A percentile compares a stretch with the other conserved stretches of the same genome.
Evolutionary conservation across 768 basidiomycete genomes (phyloP).

Genomic region (Ramaria rubella): DNA sequence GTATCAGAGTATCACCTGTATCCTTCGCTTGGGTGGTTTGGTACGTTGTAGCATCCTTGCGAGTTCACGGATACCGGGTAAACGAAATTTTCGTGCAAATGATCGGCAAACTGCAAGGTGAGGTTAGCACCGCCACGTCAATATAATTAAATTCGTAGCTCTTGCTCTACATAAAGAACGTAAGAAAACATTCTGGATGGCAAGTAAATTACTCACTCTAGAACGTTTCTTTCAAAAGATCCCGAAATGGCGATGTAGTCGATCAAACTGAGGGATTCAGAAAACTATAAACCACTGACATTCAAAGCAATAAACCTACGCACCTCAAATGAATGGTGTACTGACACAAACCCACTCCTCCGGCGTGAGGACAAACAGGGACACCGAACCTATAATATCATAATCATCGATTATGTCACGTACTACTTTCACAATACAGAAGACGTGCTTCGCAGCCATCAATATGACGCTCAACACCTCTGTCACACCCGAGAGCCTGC

Average conservation of each 20-base stretch:
- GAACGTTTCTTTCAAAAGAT: constrained; percentile 88
- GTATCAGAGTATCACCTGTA: constrained; percentile 45
- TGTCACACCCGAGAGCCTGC: constrained; percentile 87
- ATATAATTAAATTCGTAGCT: neutral
- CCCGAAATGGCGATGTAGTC: constrained; percentile 92
- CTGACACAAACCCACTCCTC: constrained; percentile 90
- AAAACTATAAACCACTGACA: neutral
- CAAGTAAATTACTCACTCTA: constrained; percentile 42
- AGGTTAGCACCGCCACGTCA: neutral
- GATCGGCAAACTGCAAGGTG: constrained; percentile 52
- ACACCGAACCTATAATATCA: constrained; percentile 55
- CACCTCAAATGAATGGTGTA: constrained; percentile 81
- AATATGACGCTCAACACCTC: constrained; percentile 86
- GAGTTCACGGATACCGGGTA: constrained; percentile 84
- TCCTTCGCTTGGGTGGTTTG: constrained; percentile 65
- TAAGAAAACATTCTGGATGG: neutral
- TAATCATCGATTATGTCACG: neutral
- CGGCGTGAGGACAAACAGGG: constrained; percentile 89
- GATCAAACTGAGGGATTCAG: constrained; percentile 51
- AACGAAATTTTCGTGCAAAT: constrained; percentile 90
- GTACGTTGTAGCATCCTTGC: constrained; percentile 84
- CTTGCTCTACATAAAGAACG: neutral
- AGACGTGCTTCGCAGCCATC: constrained; percentile 79
- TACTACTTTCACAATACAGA: neutral
- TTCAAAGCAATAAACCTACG: constrained; percentile 8